Evolutionary conservation across 345 rosid species (phyloP), one percentile per base, ranked within the genome.

Genomic region (Alliaria petiolata): DNA sequence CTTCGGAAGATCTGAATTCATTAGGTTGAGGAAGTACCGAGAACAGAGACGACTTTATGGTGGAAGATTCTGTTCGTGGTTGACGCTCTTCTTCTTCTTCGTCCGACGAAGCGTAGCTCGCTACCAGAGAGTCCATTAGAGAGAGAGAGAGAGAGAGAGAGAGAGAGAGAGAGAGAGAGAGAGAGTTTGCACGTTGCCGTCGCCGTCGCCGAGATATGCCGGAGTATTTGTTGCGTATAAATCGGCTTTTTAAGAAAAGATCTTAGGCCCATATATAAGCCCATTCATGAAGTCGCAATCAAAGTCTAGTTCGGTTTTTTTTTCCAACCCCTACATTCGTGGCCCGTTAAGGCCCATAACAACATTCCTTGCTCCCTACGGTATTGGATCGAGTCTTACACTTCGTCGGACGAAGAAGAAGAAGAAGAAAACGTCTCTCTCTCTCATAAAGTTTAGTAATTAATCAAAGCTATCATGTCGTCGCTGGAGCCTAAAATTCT

Each of bases 41-140:
- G 82, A 82, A 85, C n/a, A 80, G 50, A 57, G 85, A 76, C 6
- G 81, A 56, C 3, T 22, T 22, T 22, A 22, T 4, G 84, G 50
- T 1, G 40, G 35, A 69, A 25, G 53, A 44, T 12, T 75, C 26
- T 11, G 39, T 10, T 38, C 33, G 57, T 28, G 44, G 70, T 49
- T 63, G 58, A 4, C 36, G 28, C 47, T 84, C 50, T 45, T 86
- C 87, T 12, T 89, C 88, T 53, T 89, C 98, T 3, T 93, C 98
- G 71, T 83, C 89, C 8, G 93, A 88, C 31, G 99, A 91, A 47
- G 93, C 97, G 73, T 91, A 91, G 83, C 65, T 89, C 31, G 96
- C 92, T 9, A 87, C 61, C 70, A 93, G 77, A 58, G 91, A 88
- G 0, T 95, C 97, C 99, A 93, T 93, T n/a, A 35, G 36, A 15